Conservation (phyloP, 1,284 basidiomycete genomes). For the Volvariella surrecta region DNA sequence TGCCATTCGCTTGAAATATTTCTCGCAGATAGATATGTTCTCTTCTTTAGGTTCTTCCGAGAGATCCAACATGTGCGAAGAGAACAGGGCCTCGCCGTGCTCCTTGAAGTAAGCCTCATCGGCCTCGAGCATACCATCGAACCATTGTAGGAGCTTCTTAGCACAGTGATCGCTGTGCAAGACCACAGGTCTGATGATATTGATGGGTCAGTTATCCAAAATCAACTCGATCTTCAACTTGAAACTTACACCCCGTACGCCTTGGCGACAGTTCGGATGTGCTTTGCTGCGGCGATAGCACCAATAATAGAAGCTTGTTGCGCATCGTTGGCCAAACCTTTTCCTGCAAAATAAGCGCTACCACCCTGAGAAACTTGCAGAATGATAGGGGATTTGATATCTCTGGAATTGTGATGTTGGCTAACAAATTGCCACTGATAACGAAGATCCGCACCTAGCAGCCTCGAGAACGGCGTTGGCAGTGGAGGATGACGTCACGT, state of each 20-base stretch:
- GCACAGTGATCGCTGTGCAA: constrained; percentile 99
- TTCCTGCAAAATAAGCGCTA: constrained; percentile 94
- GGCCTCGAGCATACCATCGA: constrained; percentile 98
- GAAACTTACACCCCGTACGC: constrained; percentile 79
- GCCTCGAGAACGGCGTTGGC: constrained; percentile 87
- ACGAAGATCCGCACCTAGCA: constrained; percentile 47
- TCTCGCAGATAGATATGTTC: constrained; percentile 90
- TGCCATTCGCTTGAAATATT: constrained; percentile 97
- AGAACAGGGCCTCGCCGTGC: constrained; percentile 91
- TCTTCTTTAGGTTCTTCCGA: constrained; percentile 97
- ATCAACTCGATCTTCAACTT: background rate
- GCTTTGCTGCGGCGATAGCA: constrained; percentile 89
- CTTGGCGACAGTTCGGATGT: constrained; percentile 85
- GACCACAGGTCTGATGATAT: constrained; percentile 72
- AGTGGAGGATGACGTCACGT: constrained; percentile 83
- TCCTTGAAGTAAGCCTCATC: constrained; percentile 91
- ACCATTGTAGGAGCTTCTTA: constrained; percentile 97
- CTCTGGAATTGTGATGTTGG: constrained; percentile 20
- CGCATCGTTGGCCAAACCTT: constrained; percentile 91
- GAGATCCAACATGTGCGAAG: constrained; percentile 99
- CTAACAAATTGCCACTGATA: constrained; percentile 1
- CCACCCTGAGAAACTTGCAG: constrained; percentile 98
- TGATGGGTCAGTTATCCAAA: background rate
- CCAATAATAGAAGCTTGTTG: constrained; percentile 96
- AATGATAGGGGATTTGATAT: constrained; percentile 95